Conservation (phyloP, 345 rosid genomes). For the Reutealis trisperma region DNA sequence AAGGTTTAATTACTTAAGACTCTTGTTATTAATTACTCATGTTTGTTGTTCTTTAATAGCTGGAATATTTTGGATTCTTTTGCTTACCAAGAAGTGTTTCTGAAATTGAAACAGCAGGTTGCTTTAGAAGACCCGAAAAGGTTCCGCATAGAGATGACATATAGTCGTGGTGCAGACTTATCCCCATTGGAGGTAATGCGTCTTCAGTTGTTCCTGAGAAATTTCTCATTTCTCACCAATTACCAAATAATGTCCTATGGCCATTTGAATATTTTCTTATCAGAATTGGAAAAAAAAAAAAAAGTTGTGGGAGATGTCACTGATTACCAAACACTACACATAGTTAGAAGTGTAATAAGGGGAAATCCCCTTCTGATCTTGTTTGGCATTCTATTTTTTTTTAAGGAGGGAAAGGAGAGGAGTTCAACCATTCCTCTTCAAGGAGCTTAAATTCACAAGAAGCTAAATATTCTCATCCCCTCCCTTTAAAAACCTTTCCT, state of each 20-base stretch:
- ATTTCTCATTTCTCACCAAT: not conserved
- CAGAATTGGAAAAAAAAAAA: not conserved
- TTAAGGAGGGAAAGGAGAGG: too few species aligned
- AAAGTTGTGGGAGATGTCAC: not conserved
- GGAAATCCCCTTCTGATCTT: too few species aligned
- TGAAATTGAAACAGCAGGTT: conserved; percentile 47
- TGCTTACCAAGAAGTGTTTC: not conserved
- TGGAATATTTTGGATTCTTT: not conserved
- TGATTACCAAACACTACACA: too few species aligned
- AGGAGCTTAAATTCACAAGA: too few species aligned
- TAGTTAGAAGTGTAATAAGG: too few species aligned
- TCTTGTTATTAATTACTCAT: not conserved
- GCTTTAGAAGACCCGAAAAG: conserved; percentile 83
- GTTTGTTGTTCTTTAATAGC: not conserved
- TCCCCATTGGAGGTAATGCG: conserved; percentile 82
- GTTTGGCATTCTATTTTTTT: too few species aligned
- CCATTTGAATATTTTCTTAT: not conserved
- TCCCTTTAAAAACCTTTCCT: too few species aligned
- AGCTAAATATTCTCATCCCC: too few species aligned
- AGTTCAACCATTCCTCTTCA: too few species aligned
- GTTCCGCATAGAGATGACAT: conserved; percentile 85
- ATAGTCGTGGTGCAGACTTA: conserved; percentile 97
- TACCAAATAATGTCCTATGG: not conserved
- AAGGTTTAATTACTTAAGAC: not conserved
- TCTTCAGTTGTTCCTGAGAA: not conserved